Percentiles rank a stretch among this genome's conserved stretches.
Conservation (phyloP, 1,139 yeast species). For the Pichia sp. region DNA sequence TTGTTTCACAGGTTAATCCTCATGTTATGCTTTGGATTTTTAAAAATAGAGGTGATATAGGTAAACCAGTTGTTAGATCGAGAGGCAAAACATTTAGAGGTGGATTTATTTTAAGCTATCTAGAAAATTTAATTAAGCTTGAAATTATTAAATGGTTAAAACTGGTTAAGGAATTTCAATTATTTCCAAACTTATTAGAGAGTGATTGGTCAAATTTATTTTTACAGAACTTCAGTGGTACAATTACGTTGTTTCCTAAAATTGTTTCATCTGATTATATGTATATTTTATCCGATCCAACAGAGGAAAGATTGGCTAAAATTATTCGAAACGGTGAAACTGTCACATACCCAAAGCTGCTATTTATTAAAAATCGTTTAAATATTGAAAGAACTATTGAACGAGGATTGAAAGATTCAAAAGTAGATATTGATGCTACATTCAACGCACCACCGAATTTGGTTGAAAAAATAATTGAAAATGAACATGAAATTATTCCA, state of each 20-base stretch:
- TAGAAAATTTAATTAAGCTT: constrained; percentile 62
- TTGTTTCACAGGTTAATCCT: constrained; percentile 80
- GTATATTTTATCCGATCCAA: constrained; percentile 65
- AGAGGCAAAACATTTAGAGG: constrained; percentile 58
- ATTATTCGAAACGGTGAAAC: constrained; percentile 60
- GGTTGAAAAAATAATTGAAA: constrained; percentile 9
- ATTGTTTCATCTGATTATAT: constrained; percentile 52
- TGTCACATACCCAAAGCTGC: constrained; percentile 59
- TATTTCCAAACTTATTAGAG: constrained; percentile 62
- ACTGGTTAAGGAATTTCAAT: constrained; percentile 56
- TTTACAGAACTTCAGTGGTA: constrained; percentile 68
- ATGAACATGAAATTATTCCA: not conserved
- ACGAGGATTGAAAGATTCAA: constrained; percentile 32
- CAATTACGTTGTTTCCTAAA: constrained; percentile 73
- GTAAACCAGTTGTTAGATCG: constrained; percentile 68
- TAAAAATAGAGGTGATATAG: constrained; percentile 77
- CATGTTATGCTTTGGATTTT: constrained; percentile 71
- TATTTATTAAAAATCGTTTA: constrained; percentile 59
- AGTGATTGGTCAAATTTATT: constrained; percentile 80
- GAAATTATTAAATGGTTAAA: constrained; percentile 74
- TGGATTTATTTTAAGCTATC: constrained; percentile 67
- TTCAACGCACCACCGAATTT: constrained; percentile 10
- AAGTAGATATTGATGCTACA: constrained; percentile 12
- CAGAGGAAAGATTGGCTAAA: constrained; percentile 46
- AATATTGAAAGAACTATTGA: constrained; percentile 61